A percentile compares a stretch with the other conserved stretches of the same genome.
phyloP scores from a whole-genome alignment of 2,329 filamentous ascomycete species.

The Phyllosticta capitalensis region DNA sequence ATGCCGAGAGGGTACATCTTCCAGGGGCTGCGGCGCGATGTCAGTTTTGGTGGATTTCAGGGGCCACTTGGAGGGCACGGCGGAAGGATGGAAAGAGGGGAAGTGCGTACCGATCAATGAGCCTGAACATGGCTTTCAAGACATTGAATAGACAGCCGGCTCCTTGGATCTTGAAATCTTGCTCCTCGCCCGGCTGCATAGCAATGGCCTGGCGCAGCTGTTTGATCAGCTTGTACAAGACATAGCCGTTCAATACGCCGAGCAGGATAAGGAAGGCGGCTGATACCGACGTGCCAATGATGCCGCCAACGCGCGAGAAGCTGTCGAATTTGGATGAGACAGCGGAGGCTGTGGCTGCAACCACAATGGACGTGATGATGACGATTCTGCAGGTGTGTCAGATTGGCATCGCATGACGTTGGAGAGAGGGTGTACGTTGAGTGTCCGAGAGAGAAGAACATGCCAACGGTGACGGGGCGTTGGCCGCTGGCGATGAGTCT shows the following conservation, averaged over 20 bases:
- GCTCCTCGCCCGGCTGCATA: conserved; percentile 30
- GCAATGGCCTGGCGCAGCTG: conserved; percentile 55
- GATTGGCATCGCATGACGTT: neutral
- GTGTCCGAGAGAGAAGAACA: conserved; percentile 88
- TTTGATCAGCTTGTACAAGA: conserved; percentile 66
- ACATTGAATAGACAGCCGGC: conserved; percentile 64
- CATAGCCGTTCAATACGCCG: conserved; percentile 76
- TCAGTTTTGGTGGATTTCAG: neutral
- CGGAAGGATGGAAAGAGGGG: neutral
- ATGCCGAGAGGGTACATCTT: conserved; percentile 93
- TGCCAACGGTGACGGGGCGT: conserved; percentile 81
- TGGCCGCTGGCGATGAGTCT: conserved; percentile 79
- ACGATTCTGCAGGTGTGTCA: conserved; percentile 51
- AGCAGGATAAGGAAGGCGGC: conserved; percentile 75
- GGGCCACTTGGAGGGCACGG: neutral
- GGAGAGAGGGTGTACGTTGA: conserved; percentile 50
- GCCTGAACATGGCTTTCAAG: conserved; percentile 65
- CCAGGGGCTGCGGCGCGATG: conserved; percentile 51
- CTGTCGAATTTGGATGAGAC: conserved; percentile 70
- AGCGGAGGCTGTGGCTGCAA: conserved; percentile 81
- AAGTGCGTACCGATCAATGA: conserved; percentile 45
- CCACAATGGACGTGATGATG: conserved; percentile 78
- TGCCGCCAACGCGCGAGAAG: conserved; percentile 72
- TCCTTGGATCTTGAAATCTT: conserved; percentile 60
- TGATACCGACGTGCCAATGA: conserved; percentile 81